Evolutionary conservation across 352 stramenopile species (phyloP), one percentile per base, ranked within the genome.

Genomic region (Phytophthora hibernalis): DNA sequence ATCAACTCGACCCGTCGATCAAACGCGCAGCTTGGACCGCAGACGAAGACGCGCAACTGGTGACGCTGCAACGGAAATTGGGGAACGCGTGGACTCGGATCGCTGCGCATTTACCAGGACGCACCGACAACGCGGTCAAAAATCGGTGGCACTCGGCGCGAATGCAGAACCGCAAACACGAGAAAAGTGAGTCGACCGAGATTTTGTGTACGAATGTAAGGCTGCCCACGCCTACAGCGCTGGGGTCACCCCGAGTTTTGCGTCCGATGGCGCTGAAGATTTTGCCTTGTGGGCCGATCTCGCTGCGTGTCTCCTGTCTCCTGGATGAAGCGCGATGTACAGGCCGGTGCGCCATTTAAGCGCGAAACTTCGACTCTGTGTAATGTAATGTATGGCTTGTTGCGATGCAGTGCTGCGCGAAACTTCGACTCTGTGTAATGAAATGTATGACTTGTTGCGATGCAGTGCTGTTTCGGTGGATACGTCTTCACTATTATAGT

Each of bases 81-180:
- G 80, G 77, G 6, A 85, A 89, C 28, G 51, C 70, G 12, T 89
- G 80, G 80, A 69, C 76, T 15, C 77, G 77, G 26, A 87, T 89
- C 37, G 74, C 77, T 45, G 62, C 76, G 5, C 22, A 57, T 33
- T 70, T 89, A 11, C 68, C 71, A n/a, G 80, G 80, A 2, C 68
- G 80, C 10, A 85, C 77, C 4, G 80, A 85, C 47, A 89, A 87
- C 40, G 71, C 75, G 1, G 68, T 83, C 28, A 89, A 89, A 52
- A 87, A 87, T 49, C 77, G 67, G 7, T 89, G 80, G 77, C 65
- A 85, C 16, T 75, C 70, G 13, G 66, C 55, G 24, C 18, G 64
- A 42, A 11, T 70, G 1, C 64, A 54, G 31, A 3, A 31, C 15
- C 42, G 54, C 33, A 42, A 24, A 5, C 26, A 9, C 33, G 15